Evolutionary conservation across 306 rosid species (phyloP).

Genomic region (apple (Malus domestica)): ASM211411v1 NC_041790.1:31771501-31772000

Average conservation of each 20-base stretch:
- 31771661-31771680: background rate
- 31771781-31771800: slow-evolving; percentile 4
- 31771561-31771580: no score
- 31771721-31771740: slow-evolving; percentile 38
- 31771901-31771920: slow-evolving; percentile 76
- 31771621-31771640: slow-evolving; percentile 19
- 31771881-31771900: slow-evolving; percentile 46
- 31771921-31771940: slow-evolving; percentile 54
- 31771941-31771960: slow-evolving; percentile 48
- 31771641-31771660: background rate
- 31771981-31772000: slow-evolving; percentile 46
- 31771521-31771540: no score
- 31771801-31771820: slow-evolving; percentile 12
- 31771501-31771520: no score
- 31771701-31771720: slow-evolving; percentile 40
- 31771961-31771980: slow-evolving; percentile 67
- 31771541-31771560: no score
- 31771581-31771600: no score
- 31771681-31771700: slow-evolving; percentile 51
- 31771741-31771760: slow-evolving; percentile 48
- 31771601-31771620: slow-evolving; percentile 29
- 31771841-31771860: slow-evolving; percentile 66
- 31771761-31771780: slow-evolving; percentile 56
- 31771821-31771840: slow-evolving; percentile 32
- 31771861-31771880: slow-evolving; percentile 40